Base-by-base conservation (phyloP, 352 stramenopile species). In the Phytophthora multivora region DNA sequence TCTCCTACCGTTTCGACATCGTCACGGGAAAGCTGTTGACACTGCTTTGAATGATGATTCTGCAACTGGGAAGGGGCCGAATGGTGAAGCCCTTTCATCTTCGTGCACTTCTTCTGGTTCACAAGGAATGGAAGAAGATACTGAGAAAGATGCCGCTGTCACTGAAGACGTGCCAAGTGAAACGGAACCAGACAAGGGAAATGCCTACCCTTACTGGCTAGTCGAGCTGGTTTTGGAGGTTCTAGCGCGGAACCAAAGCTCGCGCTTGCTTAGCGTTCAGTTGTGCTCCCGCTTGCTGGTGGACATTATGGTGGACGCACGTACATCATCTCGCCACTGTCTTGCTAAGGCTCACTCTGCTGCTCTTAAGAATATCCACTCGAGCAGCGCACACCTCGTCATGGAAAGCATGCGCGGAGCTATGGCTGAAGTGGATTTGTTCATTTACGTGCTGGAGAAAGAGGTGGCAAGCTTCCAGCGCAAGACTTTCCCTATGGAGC, bases 361-460 rank as follows among this genome's bases (percentile, higher is more conserved):
- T 9, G 50, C 50, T 11, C 66, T 93, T 0, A 70, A 83, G 26
- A 69, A 84, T 7, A 73, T 90, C 30, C 80, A 90, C 62, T 93
- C 81, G 21, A 78, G 75, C 19, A 85, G 76, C 51, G 80, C 84
- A 10, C 79, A 91, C 39, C 54, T 86, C 21, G 84, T 93, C 11
- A 93, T 93, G 84, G 79, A 89, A 49, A 93, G 81, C 61, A 93
- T 93, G 80, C 79, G 80, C n/a, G 84, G 84, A 18, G 69, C 75
- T 0, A 91, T 93, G 84, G 66, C 81, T 12, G 84, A 93, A 66
- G 75, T 91, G 5, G 84, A 93, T 52, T 51, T 91, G 15, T 93
- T 93, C 36, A 76, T 93, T 56, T 91, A 90, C 65, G 80, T 91
- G 38, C 51, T 93, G 15, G 85, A 93, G 66, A 86, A 88, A 26